Evolutionary conservation across 1,284 basidiomycete genomes (phyloP).

Genomic region (Boletellus deceptivus): DNA sequence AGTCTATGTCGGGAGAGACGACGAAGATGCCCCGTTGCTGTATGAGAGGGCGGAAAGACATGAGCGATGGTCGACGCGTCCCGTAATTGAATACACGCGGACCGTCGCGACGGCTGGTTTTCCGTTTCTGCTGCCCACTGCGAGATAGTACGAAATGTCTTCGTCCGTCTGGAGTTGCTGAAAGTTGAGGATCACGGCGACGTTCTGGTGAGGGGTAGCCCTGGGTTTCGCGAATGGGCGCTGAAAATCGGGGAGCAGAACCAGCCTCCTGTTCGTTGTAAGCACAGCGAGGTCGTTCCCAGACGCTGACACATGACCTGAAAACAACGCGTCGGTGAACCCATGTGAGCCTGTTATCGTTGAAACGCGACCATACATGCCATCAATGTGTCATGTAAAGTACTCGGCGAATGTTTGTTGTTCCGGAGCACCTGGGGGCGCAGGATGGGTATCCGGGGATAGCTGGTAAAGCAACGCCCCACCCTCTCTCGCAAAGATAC

Average conservation of each 20-base stretch:
- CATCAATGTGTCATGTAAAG: slow-evolving; percentile 1
- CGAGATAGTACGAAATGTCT: slow-evolving; percentile 46
- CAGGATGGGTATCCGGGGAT: slow-evolving; percentile 31
- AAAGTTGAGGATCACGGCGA: slow-evolving; percentile 46
- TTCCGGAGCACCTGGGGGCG: slow-evolving; percentile 16
- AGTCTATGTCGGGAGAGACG: slow-evolving; percentile 32
- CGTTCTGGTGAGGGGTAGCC: slow-evolving; percentile 31
- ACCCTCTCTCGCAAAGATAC: slow-evolving; percentile 52
- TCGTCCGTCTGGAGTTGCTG: slow-evolving; percentile 15
- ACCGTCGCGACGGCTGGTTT: slow-evolving; percentile 53
- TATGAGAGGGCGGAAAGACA: neutral
- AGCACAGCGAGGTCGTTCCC: slow-evolving; percentile 55
- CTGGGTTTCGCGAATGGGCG: slow-evolving; percentile 35
- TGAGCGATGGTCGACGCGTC: neutral
- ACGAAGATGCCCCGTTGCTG: slow-evolving; percentile 53
- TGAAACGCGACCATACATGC: neutral
- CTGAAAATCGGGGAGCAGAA: slow-evolving; percentile 56
- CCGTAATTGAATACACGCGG: slow-evolving; percentile 14
- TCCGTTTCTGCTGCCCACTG: slow-evolving; percentile 44
- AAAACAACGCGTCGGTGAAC: neutral
- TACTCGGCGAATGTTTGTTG: slow-evolving; percentile 3
- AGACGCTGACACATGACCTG: slow-evolving; percentile 61
- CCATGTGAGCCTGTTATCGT: too few species aligned
- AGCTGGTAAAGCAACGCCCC: slow-evolving; percentile 45
- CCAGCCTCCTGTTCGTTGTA: slow-evolving; percentile 41